A percentile compares a stretch with the other conserved stretches of the same genome.
Conservation (phyloP, 2,329 filamentous ascomycete genomes). For the Diplodia sapinea region DNA sequence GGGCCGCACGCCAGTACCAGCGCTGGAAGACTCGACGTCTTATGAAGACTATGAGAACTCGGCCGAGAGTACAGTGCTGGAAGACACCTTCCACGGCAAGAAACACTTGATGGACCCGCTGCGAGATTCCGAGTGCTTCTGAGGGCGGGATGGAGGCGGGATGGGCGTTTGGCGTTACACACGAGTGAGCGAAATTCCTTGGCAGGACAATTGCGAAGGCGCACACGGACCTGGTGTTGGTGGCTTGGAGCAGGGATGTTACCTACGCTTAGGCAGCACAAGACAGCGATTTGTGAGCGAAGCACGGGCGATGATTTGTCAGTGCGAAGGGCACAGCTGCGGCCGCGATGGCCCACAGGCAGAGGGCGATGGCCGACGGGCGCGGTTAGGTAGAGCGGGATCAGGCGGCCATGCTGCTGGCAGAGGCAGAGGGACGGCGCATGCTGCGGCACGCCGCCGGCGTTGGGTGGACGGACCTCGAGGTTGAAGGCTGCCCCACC, state of each 20-base stretch:
- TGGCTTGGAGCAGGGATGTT: constrained; percentile 24
- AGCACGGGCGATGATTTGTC: constrained; percentile 6
- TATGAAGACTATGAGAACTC: constrained; percentile 37
- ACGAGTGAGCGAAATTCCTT: not conserved
- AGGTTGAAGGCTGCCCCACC: constrained; percentile 12
- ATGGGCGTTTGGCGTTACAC: constrained; percentile 19
- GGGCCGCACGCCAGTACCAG: constrained; percentile 51
- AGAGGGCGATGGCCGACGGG: not conserved
- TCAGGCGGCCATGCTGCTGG: not conserved
- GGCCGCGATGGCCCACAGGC: not conserved
- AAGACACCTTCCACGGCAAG: constrained; percentile 28
- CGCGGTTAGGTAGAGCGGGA: not conserved
- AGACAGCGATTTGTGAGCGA: constrained; percentile 10
- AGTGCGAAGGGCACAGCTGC: not conserved
- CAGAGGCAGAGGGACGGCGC: constrained; percentile 4
- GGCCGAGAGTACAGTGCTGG: constrained; percentile 35
- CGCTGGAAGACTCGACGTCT: constrained; percentile 34
- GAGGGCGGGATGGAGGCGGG: not conserved
- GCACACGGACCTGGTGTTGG: constrained; percentile 20
- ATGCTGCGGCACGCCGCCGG: constrained; percentile 10
- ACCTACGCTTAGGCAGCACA: constrained; percentile 11
- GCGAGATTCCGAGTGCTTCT: constrained; percentile 29
- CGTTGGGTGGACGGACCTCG: constrained; percentile 6
- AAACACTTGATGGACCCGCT: constrained; percentile 32
- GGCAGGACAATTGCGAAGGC: constrained; percentile 6